Evolutionary conservation across 169 alveolate genomes (phyloP).

Genomic region (Babesia ovis): DNA sequence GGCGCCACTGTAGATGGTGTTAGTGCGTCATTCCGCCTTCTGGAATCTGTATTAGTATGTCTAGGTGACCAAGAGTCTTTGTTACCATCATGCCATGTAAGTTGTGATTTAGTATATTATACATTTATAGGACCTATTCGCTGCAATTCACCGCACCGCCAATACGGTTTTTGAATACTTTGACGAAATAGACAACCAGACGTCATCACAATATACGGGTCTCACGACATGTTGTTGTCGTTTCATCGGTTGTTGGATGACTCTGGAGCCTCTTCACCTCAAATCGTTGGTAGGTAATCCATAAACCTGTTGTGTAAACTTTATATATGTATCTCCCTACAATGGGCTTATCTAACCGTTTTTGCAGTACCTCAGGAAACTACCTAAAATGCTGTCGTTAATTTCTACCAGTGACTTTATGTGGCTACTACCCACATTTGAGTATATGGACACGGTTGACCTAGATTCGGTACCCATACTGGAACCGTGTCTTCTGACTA

Average conservation of each 20-base stretch:
- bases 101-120: not conserved
- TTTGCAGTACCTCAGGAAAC: constrained; percentile 20
- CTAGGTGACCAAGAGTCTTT: constrained; percentile 21
- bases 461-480: constrained; percentile 1
- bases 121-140: constrained; percentile 23
- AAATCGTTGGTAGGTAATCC: constrained; percentile 15
- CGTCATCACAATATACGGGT: not conserved
- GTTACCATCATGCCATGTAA: constrained; percentile 27
- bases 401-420: constrained; percentile 24
- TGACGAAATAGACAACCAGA: constrained; percentile 9
- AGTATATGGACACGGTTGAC: constrained; percentile 35
- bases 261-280: constrained; percentile 61
- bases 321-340: too few species aligned
- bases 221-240: constrained; percentile 25
- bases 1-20: not conserved
- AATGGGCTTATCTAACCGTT: too few species aligned
- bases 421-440: constrained; percentile 62
- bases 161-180: constrained; percentile 41
- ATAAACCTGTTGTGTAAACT: too few species aligned
- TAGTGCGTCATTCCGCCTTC: constrained; percentile 20
- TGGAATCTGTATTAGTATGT: constrained; percentile 26
- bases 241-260: constrained; percentile 65
- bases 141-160: constrained; percentile 39
- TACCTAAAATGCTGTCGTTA: constrained; percentile 24
- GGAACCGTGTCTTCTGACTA: not conserved